phyloP scores from a whole-genome alignment of 2,329 filamentous ascomycete genomes.

The Aspergillus pseudoviridinutans region DNA sequence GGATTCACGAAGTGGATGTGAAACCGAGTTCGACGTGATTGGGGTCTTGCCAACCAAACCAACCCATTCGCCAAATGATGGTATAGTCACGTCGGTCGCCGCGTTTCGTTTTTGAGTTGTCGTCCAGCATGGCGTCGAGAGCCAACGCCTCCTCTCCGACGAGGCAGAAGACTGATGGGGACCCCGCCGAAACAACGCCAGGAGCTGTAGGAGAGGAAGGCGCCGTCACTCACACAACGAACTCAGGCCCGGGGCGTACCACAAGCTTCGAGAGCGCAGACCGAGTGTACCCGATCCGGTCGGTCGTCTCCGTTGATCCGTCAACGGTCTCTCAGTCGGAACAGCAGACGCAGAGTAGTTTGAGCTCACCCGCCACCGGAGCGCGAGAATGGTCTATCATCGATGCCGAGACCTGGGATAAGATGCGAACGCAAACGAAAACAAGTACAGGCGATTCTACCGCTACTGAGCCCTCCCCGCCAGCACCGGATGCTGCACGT shows the following conservation, averaged over 20 bases:
- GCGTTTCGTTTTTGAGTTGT: not conserved
- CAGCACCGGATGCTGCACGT: not conserved
- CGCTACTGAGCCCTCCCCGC: not conserved
- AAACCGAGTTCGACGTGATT: too few relatives aligned
- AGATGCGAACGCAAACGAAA: slow-evolving; percentile 14
- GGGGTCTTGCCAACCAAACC: too few relatives aligned
- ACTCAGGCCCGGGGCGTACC: not conserved
- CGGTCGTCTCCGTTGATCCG: slow-evolving; percentile 69
- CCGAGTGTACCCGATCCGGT: slow-evolving; percentile 76
- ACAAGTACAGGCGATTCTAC: not conserved
- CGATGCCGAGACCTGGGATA: slow-evolving; percentile 22
- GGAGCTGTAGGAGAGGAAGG: not conserved
- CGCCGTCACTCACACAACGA: not conserved
- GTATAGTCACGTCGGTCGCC: too few relatives aligned
- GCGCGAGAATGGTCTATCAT: slow-evolving; percentile 27
- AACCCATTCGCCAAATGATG: too few relatives aligned
- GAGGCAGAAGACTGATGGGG: not conserved
- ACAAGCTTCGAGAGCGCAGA: slow-evolving; percentile 40
- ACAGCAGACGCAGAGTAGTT: slow-evolving; percentile 6
- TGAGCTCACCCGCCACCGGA: slow-evolving; percentile 19
- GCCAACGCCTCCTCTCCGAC: not conserved
- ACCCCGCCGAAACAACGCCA: not conserved
- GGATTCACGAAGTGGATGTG: too few relatives aligned
- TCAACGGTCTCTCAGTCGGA: slow-evolving; percentile 34
- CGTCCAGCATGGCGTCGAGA: not conserved